Conservation (phyloP, 805 yeast species). For the Blastobotrys robertii region DNA sequence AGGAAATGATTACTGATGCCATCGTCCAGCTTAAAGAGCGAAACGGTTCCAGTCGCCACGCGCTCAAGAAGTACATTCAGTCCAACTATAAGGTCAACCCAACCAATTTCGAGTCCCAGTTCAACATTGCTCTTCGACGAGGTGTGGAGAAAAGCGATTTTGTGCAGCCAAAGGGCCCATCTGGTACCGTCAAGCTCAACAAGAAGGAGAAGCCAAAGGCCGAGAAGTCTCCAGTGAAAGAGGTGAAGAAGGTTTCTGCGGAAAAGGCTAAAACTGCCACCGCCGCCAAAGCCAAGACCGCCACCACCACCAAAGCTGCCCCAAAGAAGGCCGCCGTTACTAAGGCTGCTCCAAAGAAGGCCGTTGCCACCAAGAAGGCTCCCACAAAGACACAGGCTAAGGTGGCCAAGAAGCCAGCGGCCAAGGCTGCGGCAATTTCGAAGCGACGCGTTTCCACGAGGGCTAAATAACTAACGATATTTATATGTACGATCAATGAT, state of each 20-base stretch:
- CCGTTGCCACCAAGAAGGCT: constrained; percentile 16
- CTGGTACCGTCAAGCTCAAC: constrained; percentile 70
- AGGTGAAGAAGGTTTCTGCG: constrained; percentile 9
- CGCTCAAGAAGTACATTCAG: constrained; percentile 73
- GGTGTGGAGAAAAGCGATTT: constrained; percentile 74
- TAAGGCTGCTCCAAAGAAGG: constrained; percentile 22
- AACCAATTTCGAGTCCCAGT: constrained; percentile 61
- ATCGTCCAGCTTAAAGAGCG: constrained; percentile 64
- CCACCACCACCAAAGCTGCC: constrained; percentile 12
- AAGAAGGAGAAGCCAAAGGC: constrained; percentile 34
- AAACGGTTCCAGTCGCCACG: constrained; percentile 73
- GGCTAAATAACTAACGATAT: not conserved
- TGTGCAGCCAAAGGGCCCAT: constrained; percentile 80
- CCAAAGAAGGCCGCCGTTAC: constrained; percentile 20
- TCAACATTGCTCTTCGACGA: constrained; percentile 67
- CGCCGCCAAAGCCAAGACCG: constrained; percentile 12
- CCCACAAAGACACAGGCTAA: constrained; percentile 12
- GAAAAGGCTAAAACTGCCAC: constrained; percentile 21
- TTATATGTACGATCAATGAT: constrained; percentile 3
- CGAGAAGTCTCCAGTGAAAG: constrained; percentile 19
- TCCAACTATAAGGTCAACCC: constrained; percentile 49
- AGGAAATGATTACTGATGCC: constrained; percentile 61
- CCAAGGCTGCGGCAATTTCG: constrained; percentile 4
- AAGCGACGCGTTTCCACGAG: no score
- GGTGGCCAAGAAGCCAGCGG: constrained; percentile 20